Base-by-base conservation (phyloP, 2,329 filamentous ascomycete species). In the Phaeomoniella chlamydospora region DNA sequence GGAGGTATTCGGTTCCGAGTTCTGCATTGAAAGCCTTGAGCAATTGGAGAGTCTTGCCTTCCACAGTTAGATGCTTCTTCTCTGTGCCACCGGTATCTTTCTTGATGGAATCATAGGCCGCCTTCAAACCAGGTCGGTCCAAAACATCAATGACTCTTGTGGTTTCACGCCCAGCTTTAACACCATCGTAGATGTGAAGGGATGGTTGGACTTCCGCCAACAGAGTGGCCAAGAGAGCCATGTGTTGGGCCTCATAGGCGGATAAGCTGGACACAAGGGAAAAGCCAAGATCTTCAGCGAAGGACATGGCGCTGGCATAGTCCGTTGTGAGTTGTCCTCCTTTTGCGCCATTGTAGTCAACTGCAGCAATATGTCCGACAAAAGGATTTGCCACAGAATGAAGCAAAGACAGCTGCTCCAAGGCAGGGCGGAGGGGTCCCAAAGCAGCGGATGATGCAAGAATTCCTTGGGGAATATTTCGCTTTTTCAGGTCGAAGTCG, bases 341-440 rank as follows among this genome's bases (percentile, higher is more conserved):
- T 5, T 73, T 71, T 52, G 68, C 67, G 18, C 70, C 68, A 4
- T 69, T 64, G 54, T 94, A 94, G 60, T 96, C 88, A 41, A 84
- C 78, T 14, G 90, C 90, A 14, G 90, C 85, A 39, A 98, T 69
- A 55, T 98, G 90, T 4, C 84, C 85, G 26, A 92, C 86, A 41
- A 96, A 83, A 3, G 90, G 90, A 59, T 84, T 94, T 32, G 87
- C 83, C 35, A 94, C 80, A 38, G 81, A 78, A 59, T 96, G 94
- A 31, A 96, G 73, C 32, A 94, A 72, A 32, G 86, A 82, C 22
- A 98, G 74, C 65, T 96, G 87, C 57, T 96, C 88, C 34, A 98
- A 69, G 17, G 83, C 73, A n/a, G 77, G 66, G 30, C 86, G 81
- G 51, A 98, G 70, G 53, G 81, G 79, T 41, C 76, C 74, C 45